Evolutionary conservation across 2,329 filamentous ascomycete species (phyloP).

Genomic region (Phaeosphaeria sp.): DNA sequence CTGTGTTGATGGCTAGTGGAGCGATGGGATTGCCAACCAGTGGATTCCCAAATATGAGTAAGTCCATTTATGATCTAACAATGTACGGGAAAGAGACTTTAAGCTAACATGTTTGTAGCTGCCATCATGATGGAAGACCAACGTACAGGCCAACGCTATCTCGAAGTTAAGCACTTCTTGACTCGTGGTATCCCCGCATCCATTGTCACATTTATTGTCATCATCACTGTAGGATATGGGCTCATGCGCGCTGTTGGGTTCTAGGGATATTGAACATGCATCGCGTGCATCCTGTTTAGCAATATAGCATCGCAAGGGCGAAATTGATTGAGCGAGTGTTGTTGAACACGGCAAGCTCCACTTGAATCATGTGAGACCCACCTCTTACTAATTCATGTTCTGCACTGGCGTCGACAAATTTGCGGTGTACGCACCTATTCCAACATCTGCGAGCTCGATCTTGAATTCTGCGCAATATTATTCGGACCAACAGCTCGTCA

Average conservation of each 20-base stretch:
- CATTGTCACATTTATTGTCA: conserved; percentile 78
- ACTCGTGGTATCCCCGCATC: conserved; percentile 90
- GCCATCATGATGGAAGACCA: conserved; percentile 73
- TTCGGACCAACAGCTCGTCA: no score
- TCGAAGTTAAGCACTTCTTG: conserved; percentile 92
- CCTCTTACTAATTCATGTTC: no score
- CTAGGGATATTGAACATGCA: conserved; percentile 38
- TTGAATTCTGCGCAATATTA: no score
- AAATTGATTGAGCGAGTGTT: not conserved
- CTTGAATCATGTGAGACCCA: no score
- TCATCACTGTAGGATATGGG: conserved; percentile 88
- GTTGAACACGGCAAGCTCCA: no score
- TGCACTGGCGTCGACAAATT: no score
- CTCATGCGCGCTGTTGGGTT: conserved; percentile 80
- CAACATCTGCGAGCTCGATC: no score
- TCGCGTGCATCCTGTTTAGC: not conserved
- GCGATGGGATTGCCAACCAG: conserved; percentile 96
- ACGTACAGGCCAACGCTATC: conserved; percentile 86
- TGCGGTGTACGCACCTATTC: no score
- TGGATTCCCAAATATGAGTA: conserved; percentile 99
- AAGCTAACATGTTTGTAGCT: conserved; percentile 60
- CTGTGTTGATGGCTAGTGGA: conserved; percentile 95
- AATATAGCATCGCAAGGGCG: not conserved
- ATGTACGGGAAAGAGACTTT: no score
- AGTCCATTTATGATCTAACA: no score